These are phyloP conservation scores for Myxozyma nipponensis DNA, from an alignment of 805 yeast species.

Conservation along the genomic window DNA sequence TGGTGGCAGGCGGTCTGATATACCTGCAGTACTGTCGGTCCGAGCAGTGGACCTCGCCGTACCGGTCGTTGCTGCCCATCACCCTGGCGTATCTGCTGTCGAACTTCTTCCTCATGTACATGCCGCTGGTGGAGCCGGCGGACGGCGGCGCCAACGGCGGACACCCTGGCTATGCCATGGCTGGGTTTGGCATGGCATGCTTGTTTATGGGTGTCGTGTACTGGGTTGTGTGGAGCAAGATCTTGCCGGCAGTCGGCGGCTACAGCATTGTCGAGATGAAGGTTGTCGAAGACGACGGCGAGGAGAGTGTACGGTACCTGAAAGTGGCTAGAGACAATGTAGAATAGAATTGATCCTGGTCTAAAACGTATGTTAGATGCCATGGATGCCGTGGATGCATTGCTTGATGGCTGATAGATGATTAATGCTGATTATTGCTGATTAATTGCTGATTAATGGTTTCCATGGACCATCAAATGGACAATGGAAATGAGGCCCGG, in stretches of 20 bases:
- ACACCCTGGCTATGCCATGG: slow-evolving; percentile 22
- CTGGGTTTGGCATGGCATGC: slow-evolving; percentile 25
- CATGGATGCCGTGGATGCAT: no score
- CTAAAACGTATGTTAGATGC: no score
- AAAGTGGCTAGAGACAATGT: slow-evolving; percentile 13
- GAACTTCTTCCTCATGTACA: slow-evolving; percentile 23
- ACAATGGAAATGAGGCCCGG: no score
- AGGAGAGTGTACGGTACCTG: slow-evolving; percentile 17
- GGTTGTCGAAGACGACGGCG: slow-evolving; percentile 15
- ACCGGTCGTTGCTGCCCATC: background rate
- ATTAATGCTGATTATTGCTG: no score
- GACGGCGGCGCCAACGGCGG: slow-evolving; percentile 10
- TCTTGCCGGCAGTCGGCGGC: slow-evolving; percentile 21
- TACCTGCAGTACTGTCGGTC: slow-evolving; percentile 51
- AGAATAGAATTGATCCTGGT: background rate
- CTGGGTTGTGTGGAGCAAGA: slow-evolving; percentile 25
- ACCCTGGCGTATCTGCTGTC: slow-evolving; percentile 25
- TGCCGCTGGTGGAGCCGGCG: slow-evolving; percentile 22
- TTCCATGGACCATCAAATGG: no score
- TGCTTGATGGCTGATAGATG: no score
- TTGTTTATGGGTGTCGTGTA: slow-evolving; percentile 19
- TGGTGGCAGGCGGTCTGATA: slow-evolving; percentile 60
- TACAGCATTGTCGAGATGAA: slow-evolving; percentile 21
- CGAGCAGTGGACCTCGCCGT: slow-evolving; percentile 50
- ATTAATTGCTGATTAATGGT: no score